A percentile compares a stretch with the other conserved stretches of the same genome.
phyloP scores from a whole-genome alignment of 2,329 filamentous ascomycete species.

The Pyrenochaeta sp. region DNA sequence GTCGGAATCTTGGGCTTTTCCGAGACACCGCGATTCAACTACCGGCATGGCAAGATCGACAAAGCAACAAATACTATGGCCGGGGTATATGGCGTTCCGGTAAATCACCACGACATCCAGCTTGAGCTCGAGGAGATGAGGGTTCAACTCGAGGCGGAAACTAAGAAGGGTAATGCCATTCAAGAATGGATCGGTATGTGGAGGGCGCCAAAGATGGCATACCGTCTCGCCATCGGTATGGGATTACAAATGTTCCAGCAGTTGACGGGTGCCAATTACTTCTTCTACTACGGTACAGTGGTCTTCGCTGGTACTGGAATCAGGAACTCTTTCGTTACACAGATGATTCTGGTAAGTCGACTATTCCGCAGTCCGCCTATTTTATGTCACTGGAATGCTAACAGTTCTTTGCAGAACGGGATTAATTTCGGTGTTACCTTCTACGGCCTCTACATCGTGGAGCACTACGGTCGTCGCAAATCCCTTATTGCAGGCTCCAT shows the following conservation, averaged over 20 bases:
- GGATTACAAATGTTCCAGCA: conserved; percentile 71
- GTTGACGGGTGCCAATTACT: conserved; percentile 65
- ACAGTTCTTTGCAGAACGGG: conserved; percentile 34
- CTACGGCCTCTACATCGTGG: conserved; percentile 56
- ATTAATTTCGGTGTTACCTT: conserved; percentile 59
- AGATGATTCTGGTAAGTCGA: conserved; percentile 54
- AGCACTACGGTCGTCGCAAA: conserved; percentile 55
- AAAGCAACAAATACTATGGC: conserved; percentile 60
- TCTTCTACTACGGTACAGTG: conserved; percentile 61
- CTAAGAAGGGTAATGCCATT: conserved; percentile 55
- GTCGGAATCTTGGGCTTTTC: conserved; percentile 62
- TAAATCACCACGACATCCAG: conserved; percentile 62
- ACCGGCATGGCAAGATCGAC: conserved; percentile 61
- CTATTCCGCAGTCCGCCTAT: neutral
- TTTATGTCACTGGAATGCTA: neutral
- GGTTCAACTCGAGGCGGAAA: conserved; percentile 62
- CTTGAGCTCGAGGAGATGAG: conserved; percentile 64
- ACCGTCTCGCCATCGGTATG: conserved; percentile 69
- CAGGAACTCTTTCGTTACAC: conserved; percentile 54
- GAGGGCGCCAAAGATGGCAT: conserved; percentile 70
- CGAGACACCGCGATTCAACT: conserved; percentile 66
- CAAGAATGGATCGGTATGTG: conserved; percentile 64
- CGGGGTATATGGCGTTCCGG: conserved; percentile 62
- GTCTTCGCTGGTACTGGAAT: conserved; percentile 53
- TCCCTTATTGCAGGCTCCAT: conserved; percentile 54